A percentile compares a stretch with the other conserved stretches of the same genome.
These are phyloP conservation scores for Holtermanniella nyarrowii DNA, from an alignment of 768 basidiomycete species.

Conservation along the genomic window DNA sequence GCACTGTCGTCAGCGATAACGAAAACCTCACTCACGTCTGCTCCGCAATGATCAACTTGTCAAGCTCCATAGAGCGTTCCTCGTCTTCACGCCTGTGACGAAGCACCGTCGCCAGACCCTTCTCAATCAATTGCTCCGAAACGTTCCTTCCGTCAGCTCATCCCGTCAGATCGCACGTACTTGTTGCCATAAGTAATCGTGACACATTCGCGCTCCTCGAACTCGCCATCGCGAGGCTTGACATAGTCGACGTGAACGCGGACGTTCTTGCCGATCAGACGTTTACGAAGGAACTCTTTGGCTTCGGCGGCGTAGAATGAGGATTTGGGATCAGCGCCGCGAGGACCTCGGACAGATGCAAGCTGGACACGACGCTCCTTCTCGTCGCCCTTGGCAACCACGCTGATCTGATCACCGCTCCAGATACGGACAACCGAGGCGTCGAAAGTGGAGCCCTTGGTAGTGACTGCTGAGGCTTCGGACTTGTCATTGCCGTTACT, in stretches of 20 bases:
- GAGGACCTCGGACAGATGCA: constrained; percentile 77
- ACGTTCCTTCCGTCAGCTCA: constrained; percentile 55
- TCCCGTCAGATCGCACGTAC: constrained; percentile 47
- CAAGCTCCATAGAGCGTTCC: constrained; percentile 88
- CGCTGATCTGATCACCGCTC: constrained; percentile 83
- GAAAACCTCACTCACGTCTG: constrained; percentile 53
- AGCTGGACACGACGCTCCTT: constrained; percentile 71
- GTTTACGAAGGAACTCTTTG: constrained; percentile 82
- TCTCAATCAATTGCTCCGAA: constrained; percentile 85
- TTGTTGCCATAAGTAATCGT: constrained; percentile 74
- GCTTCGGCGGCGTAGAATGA: constrained; percentile 84
- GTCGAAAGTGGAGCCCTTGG: constrained; percentile 51
- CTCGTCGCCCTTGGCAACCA: constrained; percentile 55
- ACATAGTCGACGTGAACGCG: constrained; percentile 64
- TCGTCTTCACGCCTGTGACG: constrained; percentile 93
- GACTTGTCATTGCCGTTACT: constrained; percentile 14
- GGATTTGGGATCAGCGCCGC: constrained; percentile 74
- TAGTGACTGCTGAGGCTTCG: constrained; percentile 10
- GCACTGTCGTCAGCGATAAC: constrained; percentile 49
- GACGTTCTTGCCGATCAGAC: constrained; percentile 59
- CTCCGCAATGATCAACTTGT: constrained; percentile 90
- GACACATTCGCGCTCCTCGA: constrained; percentile 82
- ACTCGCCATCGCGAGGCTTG: constrained; percentile 84
- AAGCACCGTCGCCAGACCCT: constrained; percentile 77
- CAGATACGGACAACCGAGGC: constrained; percentile 76